Evolutionary conservation across 2,329 filamentous ascomycete genomes (phyloP).

Genomic region (Penicillium aurantiogriseum): DNA sequence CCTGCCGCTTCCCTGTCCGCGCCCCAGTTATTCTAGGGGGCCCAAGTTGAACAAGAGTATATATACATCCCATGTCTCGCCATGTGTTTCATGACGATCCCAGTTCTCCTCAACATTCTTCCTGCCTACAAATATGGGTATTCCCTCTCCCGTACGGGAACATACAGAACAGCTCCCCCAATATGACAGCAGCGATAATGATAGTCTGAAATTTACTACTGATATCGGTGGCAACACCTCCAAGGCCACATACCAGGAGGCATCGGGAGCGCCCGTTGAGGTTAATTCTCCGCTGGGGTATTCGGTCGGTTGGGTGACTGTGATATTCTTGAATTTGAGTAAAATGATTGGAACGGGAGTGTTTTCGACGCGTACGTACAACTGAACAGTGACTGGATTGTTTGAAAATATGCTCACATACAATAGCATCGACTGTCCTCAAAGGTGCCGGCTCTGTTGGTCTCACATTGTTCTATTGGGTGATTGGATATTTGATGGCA

Average conservation of each 20-base stretch:
- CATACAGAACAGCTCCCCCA: neutral
- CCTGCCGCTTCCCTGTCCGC: neutral
- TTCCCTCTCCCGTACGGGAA: neutral
- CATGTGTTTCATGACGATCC: neutral
- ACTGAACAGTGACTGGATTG: accelerated
- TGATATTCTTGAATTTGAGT: constrained; percentile 61
- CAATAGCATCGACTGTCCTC: constrained; percentile 55
- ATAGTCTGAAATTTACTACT: constrained; percentile 5
- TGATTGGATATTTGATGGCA: constrained; percentile 61
- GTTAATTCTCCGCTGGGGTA: constrained; percentile 59
- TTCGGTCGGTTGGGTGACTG: constrained; percentile 55
- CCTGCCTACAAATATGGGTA: neutral
- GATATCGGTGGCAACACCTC: constrained; percentile 45
- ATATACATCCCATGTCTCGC: neutral
- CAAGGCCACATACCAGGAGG: constrained; percentile 58
- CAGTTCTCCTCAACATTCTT: neutral
- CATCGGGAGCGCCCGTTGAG: constrained; percentile 62
- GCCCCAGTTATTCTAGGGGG: neutral
- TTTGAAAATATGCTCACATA: neutral
- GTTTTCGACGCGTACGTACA: constrained; percentile 61
- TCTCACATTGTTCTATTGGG: constrained; percentile 63
- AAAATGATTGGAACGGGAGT: constrained; percentile 64
- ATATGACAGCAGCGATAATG: constrained; percentile 1
- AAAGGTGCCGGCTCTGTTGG: constrained; percentile 61
- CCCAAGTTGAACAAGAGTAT: neutral